Evolutionary conservation across 208 protist species (phyloP).

Genomic region (Blechomonas ayalai): DNA sequence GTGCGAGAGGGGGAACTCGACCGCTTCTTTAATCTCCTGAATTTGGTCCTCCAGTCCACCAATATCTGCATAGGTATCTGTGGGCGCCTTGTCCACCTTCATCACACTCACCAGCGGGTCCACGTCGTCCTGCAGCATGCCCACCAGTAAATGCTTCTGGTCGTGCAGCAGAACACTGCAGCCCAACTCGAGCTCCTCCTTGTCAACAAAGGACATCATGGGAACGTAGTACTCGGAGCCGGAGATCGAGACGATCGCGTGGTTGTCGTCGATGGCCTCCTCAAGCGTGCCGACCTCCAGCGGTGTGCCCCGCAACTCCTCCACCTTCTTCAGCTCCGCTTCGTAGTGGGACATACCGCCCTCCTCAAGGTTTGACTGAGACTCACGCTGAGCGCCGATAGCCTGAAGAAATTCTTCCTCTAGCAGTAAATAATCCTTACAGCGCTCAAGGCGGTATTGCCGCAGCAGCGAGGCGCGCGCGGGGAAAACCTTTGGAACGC

Average conservation of each 20-base stretch:
- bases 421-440: conserved; percentile 99
- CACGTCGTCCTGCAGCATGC: conserved; percentile 97
- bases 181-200: conserved; percentile 97
- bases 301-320: conserved; percentile 97
- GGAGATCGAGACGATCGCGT: conserved; percentile 96
- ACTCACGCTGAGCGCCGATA: conserved; percentile 67
- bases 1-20: conserved; percentile 99
- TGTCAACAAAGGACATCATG: conserved; percentile 99
- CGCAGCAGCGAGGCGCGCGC: conserved; percentile 96
- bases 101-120: conserved; percentile 99
- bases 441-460: conserved; percentile 96
- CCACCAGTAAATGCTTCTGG: conserved; percentile 95
- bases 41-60: conserved; percentile 99
- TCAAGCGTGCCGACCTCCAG: conserved; percentile 98
- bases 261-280: conserved; percentile 99
- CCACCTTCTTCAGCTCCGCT: conserved; percentile 95
- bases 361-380: conserved; percentile 76
- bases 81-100: conserved; percentile 99
- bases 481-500: conserved; percentile 92
- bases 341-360: conserved; percentile 82
- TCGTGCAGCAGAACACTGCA: conserved; percentile 97
- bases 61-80: conserved; percentile 99
- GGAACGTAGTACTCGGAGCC: conserved; percentile 98
- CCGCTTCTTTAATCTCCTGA: conserved; percentile 99
- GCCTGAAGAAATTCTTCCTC: conserved; percentile 99